A percentile compares a stretch with the other conserved stretches of the same genome.
phyloP scores from a whole-genome alignment of 164 flowering plant species.

The Macadamia integrifolia region DNA sequence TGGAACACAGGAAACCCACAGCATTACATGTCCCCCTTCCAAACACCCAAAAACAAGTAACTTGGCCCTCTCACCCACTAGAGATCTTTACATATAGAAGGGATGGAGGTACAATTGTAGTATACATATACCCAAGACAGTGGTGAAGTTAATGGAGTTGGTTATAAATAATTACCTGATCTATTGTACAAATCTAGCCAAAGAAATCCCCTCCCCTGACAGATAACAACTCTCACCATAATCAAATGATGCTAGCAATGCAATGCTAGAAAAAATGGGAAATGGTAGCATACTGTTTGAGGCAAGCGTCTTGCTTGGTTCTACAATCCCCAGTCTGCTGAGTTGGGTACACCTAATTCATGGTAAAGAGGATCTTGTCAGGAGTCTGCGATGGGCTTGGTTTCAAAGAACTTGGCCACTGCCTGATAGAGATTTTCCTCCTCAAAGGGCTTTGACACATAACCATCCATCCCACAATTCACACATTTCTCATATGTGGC shows the following conservation, averaged over 20 bases:
- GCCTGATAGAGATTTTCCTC: conserved; percentile 83
- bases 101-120: conserved; percentile 11
- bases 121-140: conserved; percentile 22
- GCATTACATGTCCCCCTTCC: background rate
- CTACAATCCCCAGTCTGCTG: background rate
- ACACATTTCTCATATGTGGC: conserved; percentile 80
- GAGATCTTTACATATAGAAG: conserved; percentile 14
- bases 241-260: background rate
- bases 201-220: background rate
- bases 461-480: conserved; percentile 89
- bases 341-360: background rate
- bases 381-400: conserved; percentile 26
- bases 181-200: background rate
- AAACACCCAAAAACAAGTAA: background rate
- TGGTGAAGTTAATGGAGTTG: conserved; percentile 13
- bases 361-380: background rate
- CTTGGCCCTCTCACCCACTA: conserved; percentile 14
- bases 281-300: background rate
- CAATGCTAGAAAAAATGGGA: conserved; percentile 6
- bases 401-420: conserved; percentile 65
- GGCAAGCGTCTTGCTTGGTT: background rate
- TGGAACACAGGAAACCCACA: background rate
- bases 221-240: background rate
- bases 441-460: conserved; percentile 91
- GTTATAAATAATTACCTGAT: too few species aligned